Percentiles rank a stretch among this genome's conserved stretches.
phyloP scores from a whole-genome alignment of 768 basidiomycete genomes.

The Amanita thiersii region DNA sequence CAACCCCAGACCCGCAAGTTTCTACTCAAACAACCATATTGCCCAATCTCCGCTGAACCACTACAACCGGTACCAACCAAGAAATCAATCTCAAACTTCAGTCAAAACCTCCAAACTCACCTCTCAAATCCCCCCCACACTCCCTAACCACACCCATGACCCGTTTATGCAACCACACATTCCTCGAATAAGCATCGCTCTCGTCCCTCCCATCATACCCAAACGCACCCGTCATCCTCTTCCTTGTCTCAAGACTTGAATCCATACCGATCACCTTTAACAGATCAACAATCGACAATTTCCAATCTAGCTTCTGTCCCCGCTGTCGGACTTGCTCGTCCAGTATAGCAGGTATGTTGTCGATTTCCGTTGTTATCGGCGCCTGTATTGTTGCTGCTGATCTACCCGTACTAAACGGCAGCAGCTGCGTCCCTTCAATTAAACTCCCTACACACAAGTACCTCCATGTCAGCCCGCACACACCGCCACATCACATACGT shows the following conservation, averaged over 20 bases:
- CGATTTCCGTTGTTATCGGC: not conserved
- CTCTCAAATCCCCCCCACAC: not conserved
- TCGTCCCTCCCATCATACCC: not conserved
- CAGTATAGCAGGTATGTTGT: not conserved
- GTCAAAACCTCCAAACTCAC: no score
- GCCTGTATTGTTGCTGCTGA: no score
- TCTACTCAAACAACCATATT: no score
- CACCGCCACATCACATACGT: no score
- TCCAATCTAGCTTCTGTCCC: not conserved
- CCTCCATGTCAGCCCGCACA: no score
- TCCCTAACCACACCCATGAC: not conserved
- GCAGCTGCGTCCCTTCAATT: no score
- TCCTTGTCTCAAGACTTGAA: not conserved
- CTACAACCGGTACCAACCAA: no score
- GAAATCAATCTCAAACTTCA: no score
- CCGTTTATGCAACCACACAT: not conserved
- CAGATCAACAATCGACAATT: constrained; percentile 4
- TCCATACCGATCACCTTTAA: constrained; percentile 4
- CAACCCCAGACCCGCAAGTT: no score
- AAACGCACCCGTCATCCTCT: not conserved
- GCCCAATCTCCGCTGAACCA: no score
- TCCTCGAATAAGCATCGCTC: not conserved
- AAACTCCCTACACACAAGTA: no score
- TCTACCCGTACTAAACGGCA: no score
- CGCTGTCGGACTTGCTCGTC: not conserved